Base-by-base conservation (phyloP, 208 protist species). In the Naegleria fowleri region DNA sequence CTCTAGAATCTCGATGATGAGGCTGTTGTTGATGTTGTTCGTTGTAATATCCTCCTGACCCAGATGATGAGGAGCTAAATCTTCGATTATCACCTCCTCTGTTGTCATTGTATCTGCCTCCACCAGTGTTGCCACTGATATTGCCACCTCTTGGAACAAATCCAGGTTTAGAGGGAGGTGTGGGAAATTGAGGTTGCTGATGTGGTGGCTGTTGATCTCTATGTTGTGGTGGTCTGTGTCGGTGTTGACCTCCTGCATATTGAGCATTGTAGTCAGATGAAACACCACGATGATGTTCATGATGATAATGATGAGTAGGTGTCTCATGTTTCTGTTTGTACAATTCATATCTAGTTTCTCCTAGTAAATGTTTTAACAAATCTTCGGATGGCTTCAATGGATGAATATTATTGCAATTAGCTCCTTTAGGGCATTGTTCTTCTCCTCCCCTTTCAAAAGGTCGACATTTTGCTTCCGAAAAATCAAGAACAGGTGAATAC, bases 331-430 rank as follows among this genome's bases (percentile, higher is more conserved):
- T 89, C 33, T 59, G 22, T 75, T 76, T 75, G 4, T 59, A 41
- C 33, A 15, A 59, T 38, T 52, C 59, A 52, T 36, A 85, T 79
- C 41, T 85, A 48, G 43, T 48, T 41, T 39, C 22, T 29, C 33
- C 39, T 9, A 84, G 67, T 51, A 29, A 48, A 75, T 52, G 15
- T 84, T 90, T 90, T 15, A 16, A 15, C 16, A 92, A 55, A 39
- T 51, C 55, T 38, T 92, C 90, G 29, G 95, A 96, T 41, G 97
- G 95, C 84, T 96, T 97, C 94, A 98, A 97, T 59, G 99, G 95
- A 93, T 99, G 98, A 90, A 99, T 95, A 92, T 99, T 99, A 94
- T 99, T 99, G 95, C 98, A 99, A 93, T 98, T 97, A 39, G 95
- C 94, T 9, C 97, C 98, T 55, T 98, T 96, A 38, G 90, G 91